These are phyloP conservation scores for Heterobasidion annosum DNA, from an alignment of 1,284 basidiomycete species.

Conservation along the genomic window DNA sequence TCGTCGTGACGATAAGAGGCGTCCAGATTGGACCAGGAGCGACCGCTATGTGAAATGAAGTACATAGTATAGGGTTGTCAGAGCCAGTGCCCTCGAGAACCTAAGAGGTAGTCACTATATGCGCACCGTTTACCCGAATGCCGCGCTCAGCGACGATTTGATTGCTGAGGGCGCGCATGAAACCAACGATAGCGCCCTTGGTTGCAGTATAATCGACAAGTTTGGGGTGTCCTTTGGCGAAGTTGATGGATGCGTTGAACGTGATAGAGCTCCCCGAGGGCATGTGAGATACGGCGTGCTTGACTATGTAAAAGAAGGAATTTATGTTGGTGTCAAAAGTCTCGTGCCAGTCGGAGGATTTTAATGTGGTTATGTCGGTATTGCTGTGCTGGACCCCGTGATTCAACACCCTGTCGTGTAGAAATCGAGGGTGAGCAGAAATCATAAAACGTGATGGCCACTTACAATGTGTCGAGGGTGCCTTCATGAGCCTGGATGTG, in stretches of 20 bases:
- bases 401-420: conserved; percentile 34
- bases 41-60: conserved; percentile 16
- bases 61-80: background rate
- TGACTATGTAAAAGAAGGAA: conserved; percentile 44
- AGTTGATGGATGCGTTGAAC: conserved; percentile 41
- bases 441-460: background rate
- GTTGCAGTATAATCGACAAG: conserved; percentile 48
- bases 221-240: conserved; percentile 42
- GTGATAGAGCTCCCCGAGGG: conserved; percentile 33
- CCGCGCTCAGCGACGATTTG: conserved; percentile 43
- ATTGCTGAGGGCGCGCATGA: conserved; percentile 37
- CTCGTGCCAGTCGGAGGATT: conserved; percentile 41
- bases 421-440: background rate
- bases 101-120: background rate
- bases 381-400: conserved; percentile 43
- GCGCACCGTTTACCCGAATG: conserved; percentile 33
- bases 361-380: conserved; percentile 30
- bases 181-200: conserved; percentile 44
- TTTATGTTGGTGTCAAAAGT: conserved; percentile 43
- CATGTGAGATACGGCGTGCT: conserved; percentile 33
- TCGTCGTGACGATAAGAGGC: conserved; percentile 31
- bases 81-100: background rate
- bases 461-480: conserved; percentile 34
- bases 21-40: conserved; percentile 48
- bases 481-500: conserved; percentile 30